Base-by-base conservation (phyloP, 306 rosid genomes). In the Pueraria montana region DNA sequence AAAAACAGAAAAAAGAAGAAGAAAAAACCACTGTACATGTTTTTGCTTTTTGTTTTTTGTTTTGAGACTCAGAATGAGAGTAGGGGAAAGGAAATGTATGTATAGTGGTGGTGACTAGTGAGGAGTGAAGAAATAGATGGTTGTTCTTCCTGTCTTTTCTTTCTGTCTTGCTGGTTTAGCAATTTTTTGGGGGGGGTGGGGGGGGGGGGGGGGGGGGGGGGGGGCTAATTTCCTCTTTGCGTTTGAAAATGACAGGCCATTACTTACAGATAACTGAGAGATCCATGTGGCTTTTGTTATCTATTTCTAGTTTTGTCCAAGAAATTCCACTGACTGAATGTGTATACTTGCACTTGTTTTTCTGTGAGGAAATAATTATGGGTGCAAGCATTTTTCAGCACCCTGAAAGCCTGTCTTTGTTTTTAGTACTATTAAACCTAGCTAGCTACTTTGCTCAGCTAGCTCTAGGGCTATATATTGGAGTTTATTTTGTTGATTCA, bases 181-280 rank as follows among this genome's bases (percentile, higher is more conserved):
- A 9, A 26, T 16, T 24, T 69, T 56, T 17, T 11, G 0, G 9
- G 49, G 72, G 27, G 16, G 27, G 0, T 6, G 48, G 27, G 49
- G 17, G 6, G 30, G 3, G 27, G 49, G 17, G 6, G 0, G 9
- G 49, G 72, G 27, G 16, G 27, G 0, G 7, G 48, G 27, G 49
- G 17, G 6, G 30, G 3, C 32, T 56, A 68, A 83, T 80, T 86
- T 42, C 34, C 27, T 64, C 52, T 65, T 65, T 78, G 65, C 3
- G 56, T 3, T 56, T 81, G 87, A 86, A 81, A 88, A 75, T 78
- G 88, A 86, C 84, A 78, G 76, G 48, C 82, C 77, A 82, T 49
- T 72, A 45, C 49, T 80, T 67, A 18, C 58, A 83, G 82, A 76
- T 84, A 82, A 82, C 88, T 84, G 77, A 34, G 82, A 81, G 83